Conservation (phyloP, 352 stramenopile genomes). For the Lagenidium sp. region DNA sequence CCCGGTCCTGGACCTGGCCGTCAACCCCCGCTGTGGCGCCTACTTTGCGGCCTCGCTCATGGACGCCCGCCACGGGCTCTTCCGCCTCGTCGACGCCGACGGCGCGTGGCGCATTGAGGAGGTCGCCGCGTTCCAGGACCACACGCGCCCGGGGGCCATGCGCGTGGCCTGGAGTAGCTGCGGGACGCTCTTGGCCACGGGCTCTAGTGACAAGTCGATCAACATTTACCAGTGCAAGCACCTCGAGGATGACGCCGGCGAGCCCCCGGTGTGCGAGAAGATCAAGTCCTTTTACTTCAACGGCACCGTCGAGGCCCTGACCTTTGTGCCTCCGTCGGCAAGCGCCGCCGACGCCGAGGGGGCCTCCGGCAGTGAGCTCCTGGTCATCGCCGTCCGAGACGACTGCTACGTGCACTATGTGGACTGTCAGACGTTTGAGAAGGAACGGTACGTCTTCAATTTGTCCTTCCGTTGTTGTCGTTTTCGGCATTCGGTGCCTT, state of each 20-base stretch:
- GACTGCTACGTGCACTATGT: conserved; percentile 85
- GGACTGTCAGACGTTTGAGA: conserved; percentile 68
- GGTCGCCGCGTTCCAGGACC: conserved; percentile 51
- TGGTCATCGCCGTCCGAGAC: conserved; percentile 61
- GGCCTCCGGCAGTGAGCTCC: conserved; percentile 27
- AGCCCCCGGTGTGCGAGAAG: conserved; percentile 27
- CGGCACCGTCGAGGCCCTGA: conserved; percentile 54
- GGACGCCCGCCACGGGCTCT: conserved; percentile 59
- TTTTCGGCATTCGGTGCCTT: no score
- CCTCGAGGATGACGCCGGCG: conserved; percentile 3
- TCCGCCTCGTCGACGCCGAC: conserved; percentile 26
- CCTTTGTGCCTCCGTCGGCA: conserved; percentile 28
- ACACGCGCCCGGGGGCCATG: conserved; percentile 61
- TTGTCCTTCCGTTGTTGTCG: no score
- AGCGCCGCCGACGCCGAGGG: not conserved
- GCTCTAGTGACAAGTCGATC: conserved; percentile 64
- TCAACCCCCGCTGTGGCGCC: conserved; percentile 41
- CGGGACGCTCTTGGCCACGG: conserved; percentile 57
- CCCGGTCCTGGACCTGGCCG: conserved; percentile 50
- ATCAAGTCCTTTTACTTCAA: conserved; percentile 85
- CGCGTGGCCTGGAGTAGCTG: conserved; percentile 47
- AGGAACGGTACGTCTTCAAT: conserved; percentile 41
- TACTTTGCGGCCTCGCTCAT: conserved; percentile 64
- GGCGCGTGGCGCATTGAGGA: conserved; percentile 28
- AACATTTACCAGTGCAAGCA: conserved; percentile 48